Percentiles rank a stretch among this genome's conserved stretches.
Conservation (phyloP, 2,329 filamentous ascomycete genomes). For the Epichloe coenophiala region DNA sequence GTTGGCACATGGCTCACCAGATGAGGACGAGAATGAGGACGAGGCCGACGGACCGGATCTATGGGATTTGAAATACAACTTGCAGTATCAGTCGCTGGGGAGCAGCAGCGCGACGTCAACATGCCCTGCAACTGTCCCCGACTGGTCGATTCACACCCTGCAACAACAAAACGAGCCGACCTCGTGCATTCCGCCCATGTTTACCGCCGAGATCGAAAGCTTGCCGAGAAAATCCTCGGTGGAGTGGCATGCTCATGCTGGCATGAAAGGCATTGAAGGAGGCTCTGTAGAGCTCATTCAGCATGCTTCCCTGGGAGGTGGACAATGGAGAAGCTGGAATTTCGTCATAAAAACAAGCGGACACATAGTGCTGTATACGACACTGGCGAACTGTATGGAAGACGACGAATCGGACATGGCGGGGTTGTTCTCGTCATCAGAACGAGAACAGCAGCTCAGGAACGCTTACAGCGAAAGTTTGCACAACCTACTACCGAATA, state of each 20-base stretch:
- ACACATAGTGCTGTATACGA: slow-evolving; percentile 18
- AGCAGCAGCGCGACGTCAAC: slow-evolving; percentile 12
- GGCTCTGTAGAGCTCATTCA: slow-evolving; percentile 14
- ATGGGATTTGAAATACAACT: slow-evolving; percentile 53
- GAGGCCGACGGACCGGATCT: slow-evolving; percentile 43
- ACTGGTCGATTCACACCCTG: slow-evolving; percentile 31
- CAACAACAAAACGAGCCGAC: slow-evolving; percentile 22
- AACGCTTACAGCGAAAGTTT: background rate
- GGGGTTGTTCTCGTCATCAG: slow-evolving; percentile 3
- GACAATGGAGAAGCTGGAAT: slow-evolving; percentile 19
- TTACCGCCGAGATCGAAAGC: slow-evolving; percentile 61
- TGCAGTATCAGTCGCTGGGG: slow-evolving; percentile 30
- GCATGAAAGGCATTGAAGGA: slow-evolving; percentile 29
- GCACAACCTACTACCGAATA: background rate
- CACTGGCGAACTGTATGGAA: slow-evolving; percentile 10
- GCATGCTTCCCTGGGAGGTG: slow-evolving; percentile 5
- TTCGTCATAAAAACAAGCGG: slow-evolving; percentile 11
- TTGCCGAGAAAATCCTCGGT: slow-evolving; percentile 62
- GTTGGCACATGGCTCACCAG: slow-evolving; percentile 24
- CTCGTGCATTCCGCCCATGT: slow-evolving; percentile 46
- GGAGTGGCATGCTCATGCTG: slow-evolving; percentile 70
- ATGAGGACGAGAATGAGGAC: slow-evolving; percentile 30
- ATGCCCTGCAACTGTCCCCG: slow-evolving; percentile 27
- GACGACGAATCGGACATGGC: background rate
- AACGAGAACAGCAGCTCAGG: background rate